Evolutionary conservation across 2,329 filamentous ascomycete species (phyloP).

Genomic region (Fusarium nanum): DNA sequence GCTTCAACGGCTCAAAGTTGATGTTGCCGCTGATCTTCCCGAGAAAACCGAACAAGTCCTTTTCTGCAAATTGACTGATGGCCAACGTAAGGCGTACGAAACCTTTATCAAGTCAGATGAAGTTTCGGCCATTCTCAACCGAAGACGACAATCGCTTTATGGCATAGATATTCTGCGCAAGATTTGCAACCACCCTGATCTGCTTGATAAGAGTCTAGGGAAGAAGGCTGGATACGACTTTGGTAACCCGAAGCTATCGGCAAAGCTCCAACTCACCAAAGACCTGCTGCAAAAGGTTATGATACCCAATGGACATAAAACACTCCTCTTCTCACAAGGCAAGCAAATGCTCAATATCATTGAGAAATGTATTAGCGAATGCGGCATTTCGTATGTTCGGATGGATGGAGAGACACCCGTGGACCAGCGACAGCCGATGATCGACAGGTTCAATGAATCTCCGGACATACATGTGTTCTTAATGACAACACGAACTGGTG

Average conservation of each 20-base stretch:
- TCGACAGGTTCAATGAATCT: slow-evolving; percentile 91
- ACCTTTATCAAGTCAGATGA: slow-evolving; percentile 84
- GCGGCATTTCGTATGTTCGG: slow-evolving; percentile 79
- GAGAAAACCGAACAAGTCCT: slow-evolving; percentile 97
- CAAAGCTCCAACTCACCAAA: slow-evolving; percentile 96
- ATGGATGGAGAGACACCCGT: slow-evolving; percentile 96
- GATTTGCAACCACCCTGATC: slow-evolving; percentile 96
- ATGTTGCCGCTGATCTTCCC: slow-evolving; percentile 92
- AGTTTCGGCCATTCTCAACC: slow-evolving; percentile 82
- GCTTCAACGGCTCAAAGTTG: slow-evolving; percentile 89
- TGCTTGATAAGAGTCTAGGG: slow-evolving; percentile 72
- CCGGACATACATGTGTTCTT: slow-evolving; percentile 87
- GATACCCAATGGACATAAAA: slow-evolving; percentile 92
- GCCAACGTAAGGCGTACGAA: slow-evolving; percentile 84
- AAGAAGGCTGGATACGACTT: slow-evolving; percentile 76
- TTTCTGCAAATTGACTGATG: slow-evolving; percentile 87
- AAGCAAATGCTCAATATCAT: slow-evolving; percentile 96
- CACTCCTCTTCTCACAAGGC: slow-evolving; percentile 90
- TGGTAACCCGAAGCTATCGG: slow-evolving; percentile 82
- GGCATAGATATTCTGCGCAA: slow-evolving; percentile 94
- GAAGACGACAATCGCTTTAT: slow-evolving; percentile 82
- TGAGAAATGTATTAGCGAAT: slow-evolving; percentile 80
- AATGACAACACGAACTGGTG: slow-evolving; percentile 94
- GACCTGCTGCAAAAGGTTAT: slow-evolving; percentile 83
- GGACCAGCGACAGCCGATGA: slow-evolving; percentile 86